phyloP scores from a whole-genome alignment of 2,329 filamentous ascomycete species.

The Acephala macrosclerotiorum region DNA sequence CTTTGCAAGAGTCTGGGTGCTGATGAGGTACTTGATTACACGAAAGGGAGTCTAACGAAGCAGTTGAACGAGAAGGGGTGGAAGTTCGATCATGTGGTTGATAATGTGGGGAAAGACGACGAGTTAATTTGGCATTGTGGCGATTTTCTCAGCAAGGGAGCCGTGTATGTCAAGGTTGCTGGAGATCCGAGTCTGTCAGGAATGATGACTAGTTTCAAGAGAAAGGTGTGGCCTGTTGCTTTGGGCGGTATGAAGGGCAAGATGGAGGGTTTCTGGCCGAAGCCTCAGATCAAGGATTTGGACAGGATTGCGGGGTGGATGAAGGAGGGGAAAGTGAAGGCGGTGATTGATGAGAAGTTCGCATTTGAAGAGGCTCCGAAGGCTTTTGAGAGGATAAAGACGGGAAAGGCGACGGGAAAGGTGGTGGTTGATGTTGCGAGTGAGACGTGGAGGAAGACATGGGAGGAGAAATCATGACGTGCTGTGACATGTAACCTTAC shows the following conservation, averaged over 20 bases:
- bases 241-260: constrained; percentile 43
- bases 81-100: constrained; percentile 36
- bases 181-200: constrained; percentile 65
- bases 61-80: constrained; percentile 23
- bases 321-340: constrained; percentile 63
- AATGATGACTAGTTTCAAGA: constrained; percentile 18
- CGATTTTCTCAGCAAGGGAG: constrained; percentile 30
- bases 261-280: constrained; percentile 56
- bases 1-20: constrained; percentile 66
- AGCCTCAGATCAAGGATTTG: constrained; percentile 56
- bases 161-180: constrained; percentile 51
- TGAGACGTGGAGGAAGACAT: constrained; percentile 15
- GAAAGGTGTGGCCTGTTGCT: constrained; percentile 25
- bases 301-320: constrained; percentile 61
- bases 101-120: constrained; percentile 31
- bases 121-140: constrained; percentile 32
- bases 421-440: constrained; percentile 50
- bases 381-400: constrained; percentile 66
- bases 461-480: not conserved
- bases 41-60: constrained; percentile 27
- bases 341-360: constrained; percentile 62
- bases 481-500: too few species aligned
- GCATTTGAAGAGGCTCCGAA: constrained; percentile 62
- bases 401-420: constrained; percentile 64
- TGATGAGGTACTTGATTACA: constrained; percentile 37